Conservation (phyloP, 1,284 basidiomycete genomes). For the Boletus sp. region DNA sequence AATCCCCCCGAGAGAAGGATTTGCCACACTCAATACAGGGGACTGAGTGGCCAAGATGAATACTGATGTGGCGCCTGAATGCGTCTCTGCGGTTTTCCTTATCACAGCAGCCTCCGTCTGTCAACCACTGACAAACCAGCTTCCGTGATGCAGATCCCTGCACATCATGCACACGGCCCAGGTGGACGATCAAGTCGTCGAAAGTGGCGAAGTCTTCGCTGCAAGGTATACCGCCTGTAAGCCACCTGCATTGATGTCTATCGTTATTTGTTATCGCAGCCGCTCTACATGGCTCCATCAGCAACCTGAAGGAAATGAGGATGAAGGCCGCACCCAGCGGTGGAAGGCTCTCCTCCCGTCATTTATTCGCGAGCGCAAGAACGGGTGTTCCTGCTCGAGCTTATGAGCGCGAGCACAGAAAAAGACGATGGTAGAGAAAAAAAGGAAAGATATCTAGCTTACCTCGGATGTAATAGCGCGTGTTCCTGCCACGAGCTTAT, state of each 20-base stretch:
- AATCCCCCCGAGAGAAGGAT: slow-evolving; percentile 11
- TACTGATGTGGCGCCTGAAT: slow-evolving; percentile 3
- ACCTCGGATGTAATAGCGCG: neutral
- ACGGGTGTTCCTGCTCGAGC: neutral
- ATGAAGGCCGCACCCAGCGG: neutral
- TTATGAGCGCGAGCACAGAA: neutral
- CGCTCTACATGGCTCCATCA: slow-evolving; percentile 3
- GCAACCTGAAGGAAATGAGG: neutral
- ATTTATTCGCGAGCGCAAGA: neutral
- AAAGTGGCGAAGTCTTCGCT: neutral
- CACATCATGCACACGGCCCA: neutral
- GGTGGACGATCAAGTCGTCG: slow-evolving; percentile 4
- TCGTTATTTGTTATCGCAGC: neutral
- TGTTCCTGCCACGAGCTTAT: neutral
- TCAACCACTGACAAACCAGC: slow-evolving; percentile 5
- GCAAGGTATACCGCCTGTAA: neutral
- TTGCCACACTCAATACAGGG: slow-evolving; percentile 7
- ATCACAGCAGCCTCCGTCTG: neutral
- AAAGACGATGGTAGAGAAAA: neutral
- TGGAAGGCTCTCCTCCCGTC: neutral
- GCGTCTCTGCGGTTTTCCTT: neutral
- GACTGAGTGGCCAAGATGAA: neutral
- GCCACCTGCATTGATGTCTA: slow-evolving; percentile 9
- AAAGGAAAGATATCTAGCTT: too few species aligned
- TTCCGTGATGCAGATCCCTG: neutral